phyloP scores from a whole-genome alignment of 805 yeast species.

The Brettanomyces sp. region DNA sequence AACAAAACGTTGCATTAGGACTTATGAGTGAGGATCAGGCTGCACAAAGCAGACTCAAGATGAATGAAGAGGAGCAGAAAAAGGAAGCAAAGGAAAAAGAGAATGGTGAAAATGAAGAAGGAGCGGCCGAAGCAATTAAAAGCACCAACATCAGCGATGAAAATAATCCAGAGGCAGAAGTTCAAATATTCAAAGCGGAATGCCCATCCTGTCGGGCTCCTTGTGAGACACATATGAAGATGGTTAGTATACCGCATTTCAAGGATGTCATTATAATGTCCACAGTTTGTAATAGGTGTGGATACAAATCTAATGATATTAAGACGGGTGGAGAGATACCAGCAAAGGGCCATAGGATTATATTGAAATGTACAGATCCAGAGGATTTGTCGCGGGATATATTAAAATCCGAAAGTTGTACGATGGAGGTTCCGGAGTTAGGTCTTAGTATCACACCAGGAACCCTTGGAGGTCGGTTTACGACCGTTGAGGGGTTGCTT shows the following conservation, averaged over 20 bases:
- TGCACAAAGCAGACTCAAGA: constrained; percentile 37
- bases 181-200: constrained; percentile 84
- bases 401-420: constrained; percentile 89
- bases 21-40: constrained; percentile 62
- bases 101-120: constrained; percentile 54
- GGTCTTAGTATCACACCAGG: constrained; percentile 89
- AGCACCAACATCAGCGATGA: not conserved
- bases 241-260: constrained; percentile 94
- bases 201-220: constrained; percentile 82
- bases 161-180: constrained; percentile 81
- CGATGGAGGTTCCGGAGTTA: constrained; percentile 76
- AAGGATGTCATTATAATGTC: constrained; percentile 96
- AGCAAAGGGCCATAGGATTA: constrained; percentile 65
- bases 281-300: constrained; percentile 86
- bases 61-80: constrained; percentile 20
- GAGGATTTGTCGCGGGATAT: constrained; percentile 94
- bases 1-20: constrained; percentile 81
- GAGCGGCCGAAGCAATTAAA: constrained; percentile 40
- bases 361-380: constrained; percentile 71
- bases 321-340: constrained; percentile 98
- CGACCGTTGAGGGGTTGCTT: constrained; percentile 90
- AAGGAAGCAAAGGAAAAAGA: constrained; percentile 27
- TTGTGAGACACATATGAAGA: constrained; percentile 93
- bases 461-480: constrained; percentile 95
- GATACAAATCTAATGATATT: constrained; percentile 94